phyloP scores from a whole-genome alignment of 108 stramenopile species.

The Stephanodiscus minutulus region DNA sequence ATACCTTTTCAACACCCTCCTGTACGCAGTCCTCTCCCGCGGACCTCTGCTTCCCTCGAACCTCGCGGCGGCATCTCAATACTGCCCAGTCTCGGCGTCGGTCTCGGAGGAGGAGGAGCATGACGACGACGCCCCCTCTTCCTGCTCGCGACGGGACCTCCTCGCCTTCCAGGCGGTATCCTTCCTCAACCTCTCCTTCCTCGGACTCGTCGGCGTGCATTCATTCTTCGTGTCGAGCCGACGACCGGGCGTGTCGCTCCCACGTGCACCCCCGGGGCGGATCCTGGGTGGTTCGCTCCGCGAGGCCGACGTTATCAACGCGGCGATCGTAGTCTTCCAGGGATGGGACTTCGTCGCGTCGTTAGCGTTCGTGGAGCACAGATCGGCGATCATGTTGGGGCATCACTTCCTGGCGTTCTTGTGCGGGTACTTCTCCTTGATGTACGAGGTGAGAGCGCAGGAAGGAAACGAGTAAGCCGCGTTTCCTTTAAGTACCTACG shows the following conservation, averaged over 20 bases:
- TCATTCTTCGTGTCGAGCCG: constrained; percentile 45
- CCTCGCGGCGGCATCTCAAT: neutral
- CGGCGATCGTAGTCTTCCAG: constrained; percentile 54
- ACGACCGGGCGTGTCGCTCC: constrained; percentile 16
- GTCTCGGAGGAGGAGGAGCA: neutral
- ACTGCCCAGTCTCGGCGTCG: constrained; percentile 1
- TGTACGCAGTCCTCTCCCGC: neutral
- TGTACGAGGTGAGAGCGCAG: constrained; percentile 50
- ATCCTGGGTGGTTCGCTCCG: constrained; percentile 11
- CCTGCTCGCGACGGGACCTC: constrained; percentile 49
- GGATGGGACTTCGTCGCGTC: constrained; percentile 64
- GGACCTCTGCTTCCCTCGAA: neutral
- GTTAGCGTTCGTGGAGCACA: constrained; percentile 56
- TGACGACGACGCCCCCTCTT: neutral
- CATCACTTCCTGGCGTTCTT: constrained; percentile 68
- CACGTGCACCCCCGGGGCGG: constrained; percentile 50
- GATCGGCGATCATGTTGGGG: constrained; percentile 51
- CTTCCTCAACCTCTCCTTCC: constrained; percentile 37
- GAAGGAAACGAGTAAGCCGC: neutral
- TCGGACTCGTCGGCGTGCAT: constrained; percentile 39
- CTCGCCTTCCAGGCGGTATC: constrained; percentile 54
- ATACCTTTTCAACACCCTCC: constrained; percentile 20
- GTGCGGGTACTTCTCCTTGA: constrained; percentile 51
- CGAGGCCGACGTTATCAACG: constrained; percentile 40
- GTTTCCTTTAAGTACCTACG: too few species aligned